Evolutionary conservation across 148 eudicot genomes (phyloP).

Genomic region (Beta vulgaris): DNA sequence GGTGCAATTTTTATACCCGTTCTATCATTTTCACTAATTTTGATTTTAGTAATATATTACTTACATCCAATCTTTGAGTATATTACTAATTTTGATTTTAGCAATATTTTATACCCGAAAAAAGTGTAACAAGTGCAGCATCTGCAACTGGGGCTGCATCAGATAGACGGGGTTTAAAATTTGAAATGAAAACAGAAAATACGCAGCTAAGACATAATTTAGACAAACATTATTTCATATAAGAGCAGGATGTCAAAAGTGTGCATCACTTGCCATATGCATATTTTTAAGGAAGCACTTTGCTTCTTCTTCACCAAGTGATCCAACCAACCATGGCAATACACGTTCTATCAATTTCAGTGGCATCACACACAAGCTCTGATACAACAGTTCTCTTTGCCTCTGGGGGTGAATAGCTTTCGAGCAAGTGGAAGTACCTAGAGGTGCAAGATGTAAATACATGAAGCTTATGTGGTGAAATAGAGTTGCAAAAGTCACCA

Average conservation of each 20-base stretch:
- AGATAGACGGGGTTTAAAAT: constrained; percentile 13
- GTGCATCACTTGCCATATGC: constrained; percentile 74
- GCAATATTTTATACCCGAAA: no score
- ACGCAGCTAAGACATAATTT: neutral
- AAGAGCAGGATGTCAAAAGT: neutral
- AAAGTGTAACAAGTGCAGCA: constrained; percentile 76
- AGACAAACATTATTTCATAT: neutral
- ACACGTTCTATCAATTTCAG: constrained; percentile 87
- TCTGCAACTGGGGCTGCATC: constrained; percentile 85
- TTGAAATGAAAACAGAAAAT: constrained; percentile 15
- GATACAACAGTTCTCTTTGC: constrained; percentile 83
- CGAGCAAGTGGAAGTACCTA: constrained; percentile 90
- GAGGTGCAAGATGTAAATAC: neutral
- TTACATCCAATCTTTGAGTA: no score
- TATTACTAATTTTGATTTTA: no score
- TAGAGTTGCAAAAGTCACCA: neutral
- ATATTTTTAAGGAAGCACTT: constrained; percentile 67
- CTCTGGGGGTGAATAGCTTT: constrained; percentile 62
- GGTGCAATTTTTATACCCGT: no score
- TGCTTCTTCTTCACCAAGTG: constrained; percentile 72
- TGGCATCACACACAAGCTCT: constrained; percentile 94
- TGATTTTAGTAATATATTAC: no score
- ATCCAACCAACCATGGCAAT: constrained; percentile 91
- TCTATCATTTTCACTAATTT: no score
- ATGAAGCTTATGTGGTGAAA: neutral